These are phyloP conservation scores for Stropharia rugosoannulata DNA, from an alignment of 768 basidiomycete genomes.

Conservation along the genomic window DNA sequence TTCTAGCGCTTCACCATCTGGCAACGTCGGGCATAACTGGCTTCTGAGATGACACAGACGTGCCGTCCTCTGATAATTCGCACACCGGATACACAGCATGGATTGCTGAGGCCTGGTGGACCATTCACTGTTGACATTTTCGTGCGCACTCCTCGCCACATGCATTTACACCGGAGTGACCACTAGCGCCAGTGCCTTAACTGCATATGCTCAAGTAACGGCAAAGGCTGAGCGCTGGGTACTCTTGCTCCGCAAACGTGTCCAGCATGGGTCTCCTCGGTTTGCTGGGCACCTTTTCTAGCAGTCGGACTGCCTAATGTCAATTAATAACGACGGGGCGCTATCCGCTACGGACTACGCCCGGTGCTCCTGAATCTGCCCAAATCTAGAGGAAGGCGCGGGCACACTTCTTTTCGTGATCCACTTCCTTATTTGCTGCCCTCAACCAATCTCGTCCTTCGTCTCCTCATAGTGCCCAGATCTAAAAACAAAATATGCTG, in stretches of 20 bases:
- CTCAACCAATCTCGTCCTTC: conserved; percentile 1
- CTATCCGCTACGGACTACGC: background rate
- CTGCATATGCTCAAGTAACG: too few relatives aligned
- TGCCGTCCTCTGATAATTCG: background rate
- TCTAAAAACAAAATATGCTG: background rate
- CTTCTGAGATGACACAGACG: background rate
- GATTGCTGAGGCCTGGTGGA: background rate
- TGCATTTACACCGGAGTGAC: too few relatives aligned
- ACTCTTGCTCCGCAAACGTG: too few relatives aligned
- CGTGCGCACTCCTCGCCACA: too few relatives aligned
- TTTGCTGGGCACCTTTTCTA: background rate
- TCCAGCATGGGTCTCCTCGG: too few relatives aligned
- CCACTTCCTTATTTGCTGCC: conserved; percentile 2
- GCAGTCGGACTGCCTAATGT: background rate
- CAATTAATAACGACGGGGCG: background rate
- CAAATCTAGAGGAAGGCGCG: background rate
- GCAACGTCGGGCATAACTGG: background rate
- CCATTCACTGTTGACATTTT: background rate
- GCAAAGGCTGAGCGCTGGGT: too few relatives aligned
- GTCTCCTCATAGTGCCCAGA: background rate
- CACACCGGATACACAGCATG: background rate
- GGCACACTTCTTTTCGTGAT: background rate
- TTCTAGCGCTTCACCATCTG: background rate
- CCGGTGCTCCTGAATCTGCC: background rate
- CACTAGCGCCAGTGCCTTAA: too few relatives aligned